Base-by-base conservation (phyloP, 2,329 filamentous ascomycete species). In the Exophiala spinifera region DNA sequence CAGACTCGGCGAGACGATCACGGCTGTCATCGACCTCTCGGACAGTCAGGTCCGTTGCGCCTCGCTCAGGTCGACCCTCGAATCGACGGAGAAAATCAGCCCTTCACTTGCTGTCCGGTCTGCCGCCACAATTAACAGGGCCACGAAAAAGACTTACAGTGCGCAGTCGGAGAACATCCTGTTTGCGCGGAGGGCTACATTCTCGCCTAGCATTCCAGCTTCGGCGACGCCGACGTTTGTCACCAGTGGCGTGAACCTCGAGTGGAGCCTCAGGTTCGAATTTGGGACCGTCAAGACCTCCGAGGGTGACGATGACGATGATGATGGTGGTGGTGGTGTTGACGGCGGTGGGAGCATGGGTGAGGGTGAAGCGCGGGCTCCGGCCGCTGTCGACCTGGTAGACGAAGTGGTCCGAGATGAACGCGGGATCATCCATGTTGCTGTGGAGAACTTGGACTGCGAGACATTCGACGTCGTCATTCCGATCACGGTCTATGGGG, bases 391-490 rank as follows among this genome's bases (percentile, higher is more conserved):
- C 51, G 78, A 80, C 3, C 70, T 96, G n/a, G 72, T 96, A 37
- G 91, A 96, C 67, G 83, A 89, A 64, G 81, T 94, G 10, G 85
- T 85, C 5, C 81, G 82, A 47, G 90, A 96, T 67, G 89, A 95
- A 61, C 79, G 89, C 39, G 89, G 89, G 1, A 81, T 85, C 1
- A 81, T 94, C 13, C 76, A 91, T 48, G 88, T 90, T 14, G 88
- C 89, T 0, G 82, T 87, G 47, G 89, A 95, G 73, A 84, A 84
- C 59, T 66, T 96, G 48, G 80, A 85, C 7, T 92, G 89, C 64
- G 91, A 96, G 74, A 95, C 88, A 64, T 96, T 96, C 71, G 91
- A 96, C 70, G 88, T 95, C 43, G 83, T 85, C 31, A 89, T 96
- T 43, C 91, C 91, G 21, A 74, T 96, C 61, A 83, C 84, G 47